Conservation (phyloP, 2,329 filamentous ascomycete genomes). For the Diaporthe destruens region DNA sequence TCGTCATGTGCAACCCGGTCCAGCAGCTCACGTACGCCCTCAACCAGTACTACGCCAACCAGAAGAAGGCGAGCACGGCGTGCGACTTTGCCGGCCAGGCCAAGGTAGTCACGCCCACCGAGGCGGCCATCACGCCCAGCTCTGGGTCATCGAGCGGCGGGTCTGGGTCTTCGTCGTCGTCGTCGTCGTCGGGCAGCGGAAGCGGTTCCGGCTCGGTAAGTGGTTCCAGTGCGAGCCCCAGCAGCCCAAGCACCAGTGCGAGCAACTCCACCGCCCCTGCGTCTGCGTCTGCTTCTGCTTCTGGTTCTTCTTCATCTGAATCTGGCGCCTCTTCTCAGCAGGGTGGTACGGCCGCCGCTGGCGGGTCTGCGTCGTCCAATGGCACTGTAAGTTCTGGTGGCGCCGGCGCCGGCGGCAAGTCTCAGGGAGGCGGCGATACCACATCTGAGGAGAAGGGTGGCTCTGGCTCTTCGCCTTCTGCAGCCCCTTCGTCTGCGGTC, state of each 20-base stretch:
- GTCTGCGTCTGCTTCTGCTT: not conserved
- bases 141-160: not conserved
- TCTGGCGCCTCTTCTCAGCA: slow-evolving; percentile 31
- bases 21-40: slow-evolving; percentile 81
- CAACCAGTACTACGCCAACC: slow-evolving; percentile 76
- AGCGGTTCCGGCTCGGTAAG: slow-evolving; percentile 25
- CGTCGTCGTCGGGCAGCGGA: not conserved
- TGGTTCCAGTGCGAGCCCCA: slow-evolving; percentile 32
- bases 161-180: not conserved
- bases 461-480: not conserved
- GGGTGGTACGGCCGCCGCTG: slow-evolving; percentile 17
- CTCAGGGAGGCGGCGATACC: slow-evolving; percentile 3
- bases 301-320: not conserved
- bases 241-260: slow-evolving; percentile 18
- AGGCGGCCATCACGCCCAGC: slow-evolving; percentile 18
- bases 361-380: slow-evolving; percentile 5
- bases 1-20: slow-evolving; percentile 79
- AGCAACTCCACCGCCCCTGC: slow-evolving; percentile 6
- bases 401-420: not conserved
- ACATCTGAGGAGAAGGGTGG: slow-evolving; percentile 30
- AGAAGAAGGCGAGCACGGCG: slow-evolving; percentile 66
- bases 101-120: slow-evolving; percentile 42
- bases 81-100: slow-evolving; percentile 81
- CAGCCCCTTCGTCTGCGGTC: slow-evolving; percentile 15
- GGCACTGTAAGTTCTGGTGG: not conserved